Base-by-base conservation (phyloP, 495 filamentous ascomycete species). In the Tetracladium marchalianum region DNA sequence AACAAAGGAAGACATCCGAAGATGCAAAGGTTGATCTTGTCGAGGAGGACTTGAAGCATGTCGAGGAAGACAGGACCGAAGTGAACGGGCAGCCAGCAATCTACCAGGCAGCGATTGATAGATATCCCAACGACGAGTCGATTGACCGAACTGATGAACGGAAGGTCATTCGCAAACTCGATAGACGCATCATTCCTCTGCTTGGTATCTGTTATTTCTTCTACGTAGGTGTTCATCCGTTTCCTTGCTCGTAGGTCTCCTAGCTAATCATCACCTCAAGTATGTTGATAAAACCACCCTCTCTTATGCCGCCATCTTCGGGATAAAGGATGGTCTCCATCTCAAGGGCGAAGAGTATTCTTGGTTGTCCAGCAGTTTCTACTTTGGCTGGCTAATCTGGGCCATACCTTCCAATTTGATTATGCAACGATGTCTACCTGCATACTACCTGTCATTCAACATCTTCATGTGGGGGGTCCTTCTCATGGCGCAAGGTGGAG, bases 391-490 rank as follows among this genome's bases (percentile, higher is more conserved):
- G 51, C 59, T 77, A 15, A 46, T 53, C 45, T 59, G 66, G 65
- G 65, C 63, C 0, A 52, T 70, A 35, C 70, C 70, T 1, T 66
- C 66, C 6, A 71, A 68, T 55, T 72, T 77, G 36, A 55, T 81
- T 1, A 57, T 81, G 58, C 76, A 81, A 57, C 64, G 71, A 1
- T 60, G 22, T 27, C 18, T 75, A 3, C 22, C 22, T 3, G 22
- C 22, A 7, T 27, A 72, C 56, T 81, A 80, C 53, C 63, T 77
- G 1, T 73, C 75, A 1, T 57, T 58, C 9, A 79, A 77, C 44
- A 79, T 80, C 44, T 74, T 79, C 50, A 63, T 76, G 62, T 81
- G 76, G 75, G 73, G 75, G 11, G 61, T 68, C 19, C 75, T 74
- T 46, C 68, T 73, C 47, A 77, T 78, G 69, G 62, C 73, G 41